phyloP scores from a whole-genome alignment of 2,329 filamentous ascomycete species.

The Hortaea werneckii region DNA sequence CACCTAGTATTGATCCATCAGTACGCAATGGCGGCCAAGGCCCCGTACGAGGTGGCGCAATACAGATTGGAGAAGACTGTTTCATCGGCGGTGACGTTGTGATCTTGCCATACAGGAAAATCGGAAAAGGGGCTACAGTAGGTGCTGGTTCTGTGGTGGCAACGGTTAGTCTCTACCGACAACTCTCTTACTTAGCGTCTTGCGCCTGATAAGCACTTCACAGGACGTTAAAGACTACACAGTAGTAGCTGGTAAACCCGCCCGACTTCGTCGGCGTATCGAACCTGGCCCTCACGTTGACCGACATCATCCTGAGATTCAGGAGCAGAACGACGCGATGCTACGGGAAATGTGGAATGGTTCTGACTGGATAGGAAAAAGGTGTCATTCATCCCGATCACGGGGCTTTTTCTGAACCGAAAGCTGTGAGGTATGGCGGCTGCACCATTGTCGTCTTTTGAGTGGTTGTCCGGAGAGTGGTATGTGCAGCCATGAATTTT shows the following conservation, averaged over 20 bases:
- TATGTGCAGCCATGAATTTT: no score
- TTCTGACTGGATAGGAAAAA: no score
- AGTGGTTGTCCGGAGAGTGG: no score
- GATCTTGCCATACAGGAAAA: constrained; percentile 47
- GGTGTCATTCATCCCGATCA: no score
- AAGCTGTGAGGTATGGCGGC: no score
- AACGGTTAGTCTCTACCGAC: constrained; percentile 31
- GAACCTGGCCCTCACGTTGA: constrained; percentile 14
- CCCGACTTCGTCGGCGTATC: constrained; percentile 18
- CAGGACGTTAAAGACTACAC: constrained; percentile 38
- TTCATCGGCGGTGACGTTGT: constrained; percentile 54
- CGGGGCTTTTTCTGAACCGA: no score
- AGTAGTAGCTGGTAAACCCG: constrained; percentile 39
- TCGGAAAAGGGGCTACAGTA: constrained; percentile 44
- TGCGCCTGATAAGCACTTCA: no score
- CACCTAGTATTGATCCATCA: constrained; percentile 61
- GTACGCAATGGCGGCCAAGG: constrained; percentile 64
- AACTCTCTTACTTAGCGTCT: no score
- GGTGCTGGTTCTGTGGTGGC: constrained; percentile 47
- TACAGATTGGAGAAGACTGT: constrained; percentile 66
- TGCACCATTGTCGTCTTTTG: no score
- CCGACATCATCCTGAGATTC: constrained; percentile 14
- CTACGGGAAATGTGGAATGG: constrained; percentile 3
- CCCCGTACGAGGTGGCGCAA: constrained; percentile 58
- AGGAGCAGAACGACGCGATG: constrained; percentile 16